Evolutionary conservation across 2,329 filamentous ascomycete genomes (phyloP), one percentile per base, ranked within the genome.

Genomic region (Pyrenophora teres): DNA sequence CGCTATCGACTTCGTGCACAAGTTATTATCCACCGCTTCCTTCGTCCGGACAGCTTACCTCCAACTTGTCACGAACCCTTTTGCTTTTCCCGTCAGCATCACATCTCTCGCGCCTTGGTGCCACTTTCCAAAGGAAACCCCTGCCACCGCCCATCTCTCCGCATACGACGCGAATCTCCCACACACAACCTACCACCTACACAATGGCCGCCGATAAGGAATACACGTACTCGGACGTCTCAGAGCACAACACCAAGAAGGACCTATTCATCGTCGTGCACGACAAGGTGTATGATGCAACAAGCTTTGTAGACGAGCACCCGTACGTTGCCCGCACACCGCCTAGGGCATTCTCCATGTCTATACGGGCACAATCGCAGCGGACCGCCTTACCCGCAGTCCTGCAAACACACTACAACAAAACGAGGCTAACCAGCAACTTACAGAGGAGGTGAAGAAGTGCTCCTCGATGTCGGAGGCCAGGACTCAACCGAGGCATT

Each of bases 401-500:
- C 25, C 19, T 8, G 23, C 7, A 25, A 25, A 25, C 12, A 23
- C 6, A 18, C 10, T 16, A 35, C 10, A 19, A 37, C 15, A 49
- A 40, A 21, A 21, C 19, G 19, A 9, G n/a, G 52, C 57, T 62
- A 45, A 60, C 50, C 50, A 27, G 2, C 30, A 2, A 21, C 3
- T 5, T n/a, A 37, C 72, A 97, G 94, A 69, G 94, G 94, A 81
- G 94, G 94, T 80, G 94, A 99, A 80, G 94, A 99, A 81, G 94
- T 99, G 67, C 81, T 99, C 59, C 88, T 99, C 65, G 94, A 99
- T 67, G 92, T 97, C 60, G 94, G 83, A 71, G 94, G 94, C 65
- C 92, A 96, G 80, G 94, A 99, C 77, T 89, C 90, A 70, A 96
- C 93, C 68, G 94, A 97, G 80, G 93, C 94, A 57, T 99, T 99